Percentiles rank a stretch among this genome's conserved stretches.
Conservation (phyloP, 2,329 filamentous ascomycete genomes). For the Hypoxylon sp. region DNA sequence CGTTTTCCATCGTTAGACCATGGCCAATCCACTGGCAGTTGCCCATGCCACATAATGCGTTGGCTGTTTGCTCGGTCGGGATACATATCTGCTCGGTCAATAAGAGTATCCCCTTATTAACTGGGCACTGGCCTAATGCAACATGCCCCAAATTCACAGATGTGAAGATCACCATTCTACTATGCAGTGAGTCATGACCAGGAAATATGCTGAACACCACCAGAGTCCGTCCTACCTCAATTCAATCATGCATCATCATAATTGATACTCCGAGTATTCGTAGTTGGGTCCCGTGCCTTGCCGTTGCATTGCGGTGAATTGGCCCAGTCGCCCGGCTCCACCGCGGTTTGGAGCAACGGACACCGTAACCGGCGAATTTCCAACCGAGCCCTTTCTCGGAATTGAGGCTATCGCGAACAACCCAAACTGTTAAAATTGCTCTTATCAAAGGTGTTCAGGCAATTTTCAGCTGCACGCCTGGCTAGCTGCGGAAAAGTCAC, state of each 20-base stretch:
- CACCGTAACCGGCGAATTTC: constrained; percentile 39
- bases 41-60: constrained; percentile 16
- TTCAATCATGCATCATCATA: constrained; percentile 36
- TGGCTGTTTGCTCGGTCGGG: constrained; percentile 29
- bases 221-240: constrained; percentile 31
- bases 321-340: constrained; percentile 41
- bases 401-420: constrained; percentile 41
- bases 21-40: constrained; percentile 19
- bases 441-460: constrained; percentile 19
- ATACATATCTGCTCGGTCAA: constrained; percentile 17
- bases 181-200: constrained; percentile 27
- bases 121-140: constrained; percentile 28
- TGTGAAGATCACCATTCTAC: constrained; percentile 14
- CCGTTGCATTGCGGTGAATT: constrained; percentile 42
- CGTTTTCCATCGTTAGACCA: constrained; percentile 14
- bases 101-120: constrained; percentile 34
- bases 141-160: constrained; percentile 22
- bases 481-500: constrained; percentile 6
- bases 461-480: constrained; percentile 22
- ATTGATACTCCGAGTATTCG: constrained; percentile 23
- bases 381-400: constrained; percentile 22
- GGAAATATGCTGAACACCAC: constrained; percentile 16
- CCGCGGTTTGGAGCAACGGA: constrained; percentile 40
- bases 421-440: constrained; percentile 24
- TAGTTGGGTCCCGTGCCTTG: constrained; percentile 36